Evolutionary conservation across 2,329 filamentous ascomycete species (phyloP).

Genomic region (Zymoseptoria crescenta): DNA sequence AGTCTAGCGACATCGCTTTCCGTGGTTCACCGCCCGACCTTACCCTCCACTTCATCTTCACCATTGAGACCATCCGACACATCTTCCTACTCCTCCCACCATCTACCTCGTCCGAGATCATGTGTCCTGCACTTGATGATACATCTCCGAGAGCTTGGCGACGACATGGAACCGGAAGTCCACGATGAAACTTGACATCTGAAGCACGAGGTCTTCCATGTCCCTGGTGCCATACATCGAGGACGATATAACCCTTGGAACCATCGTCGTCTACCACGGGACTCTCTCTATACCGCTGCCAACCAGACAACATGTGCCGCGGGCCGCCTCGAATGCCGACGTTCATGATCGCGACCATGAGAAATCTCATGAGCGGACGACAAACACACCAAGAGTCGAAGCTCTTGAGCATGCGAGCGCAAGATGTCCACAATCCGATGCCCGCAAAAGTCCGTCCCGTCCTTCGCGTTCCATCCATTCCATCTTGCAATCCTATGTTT

Average conservation of each 20-base stretch:
- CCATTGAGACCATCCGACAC: neutral
- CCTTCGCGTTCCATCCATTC: neutral
- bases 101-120: neutral
- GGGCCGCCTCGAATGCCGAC: neutral
- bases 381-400: neutral
- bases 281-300: neutral
- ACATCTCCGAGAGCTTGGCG: neutral
- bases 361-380: neutral
- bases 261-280: neutral
- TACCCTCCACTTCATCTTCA: neutral
- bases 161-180: neutral
- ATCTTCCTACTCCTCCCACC: neutral
- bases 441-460: neutral
- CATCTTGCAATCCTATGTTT: neutral
- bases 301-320: neutral
- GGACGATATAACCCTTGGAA: neutral
- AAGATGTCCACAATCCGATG: neutral
- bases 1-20: neutral
- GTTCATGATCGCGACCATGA: neutral
- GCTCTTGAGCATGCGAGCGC: neutral
- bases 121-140: neutral
- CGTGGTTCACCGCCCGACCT: neutral
- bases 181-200: neutral
- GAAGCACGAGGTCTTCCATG: neutral
- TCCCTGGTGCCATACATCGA: neutral